Base-by-base conservation (phyloP, 2,329 filamentous ascomycete species). In the Fonsecaea pugnacius region DNA sequence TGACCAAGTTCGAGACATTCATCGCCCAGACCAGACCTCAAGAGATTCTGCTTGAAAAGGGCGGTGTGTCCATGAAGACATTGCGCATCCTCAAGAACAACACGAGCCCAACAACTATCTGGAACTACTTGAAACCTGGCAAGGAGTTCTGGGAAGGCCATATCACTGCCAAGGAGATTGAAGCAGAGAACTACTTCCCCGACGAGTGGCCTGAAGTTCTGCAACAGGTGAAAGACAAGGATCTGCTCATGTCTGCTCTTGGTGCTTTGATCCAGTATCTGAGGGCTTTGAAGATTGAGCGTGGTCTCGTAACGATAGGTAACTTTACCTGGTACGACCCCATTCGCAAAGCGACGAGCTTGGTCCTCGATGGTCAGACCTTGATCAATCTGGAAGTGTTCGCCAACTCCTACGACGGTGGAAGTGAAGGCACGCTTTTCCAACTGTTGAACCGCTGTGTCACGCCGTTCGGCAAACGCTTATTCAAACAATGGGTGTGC, bases 301-400 rank as follows among this genome's bases (percentile, higher is more conserved):
- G 88, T 18, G 91, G 91, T 62, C 81, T 98, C 6, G 82, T 99
- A 48, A 96, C 92, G 0, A 90, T 97, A 70, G 90, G 91, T 68
- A 96, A 96, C 74, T 97, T 99, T 74, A 86, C 88, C 58, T 89
- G 88, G 84, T 99, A 99, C 76, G 92, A 90, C 74, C 95, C 95
- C 0, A 98, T 99, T 58, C 90, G 90, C 73, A 96, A 97, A 74
- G 84, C 88, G 1, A 92, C 92, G 12, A 98, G 91, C 33, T 81
- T 99, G 51, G 90, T 99, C 9, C 84, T 99, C 1, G 95, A 99
- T 72, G 95, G 95, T 0, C 95, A 99, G 75, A 98, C 93, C 24
- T 83, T 99, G 71, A 96, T 96, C 81, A 99, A 99, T 73, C 87
- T 99, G n/a, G 95, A 99, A 75, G 86, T 99, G 4, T 99, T 99